A percentile compares a stretch with the other conserved stretches of the same genome.
phyloP scores from a whole-genome alignment of 148 eudicot species.

The Rhododendron ferrugineum region DNA sequence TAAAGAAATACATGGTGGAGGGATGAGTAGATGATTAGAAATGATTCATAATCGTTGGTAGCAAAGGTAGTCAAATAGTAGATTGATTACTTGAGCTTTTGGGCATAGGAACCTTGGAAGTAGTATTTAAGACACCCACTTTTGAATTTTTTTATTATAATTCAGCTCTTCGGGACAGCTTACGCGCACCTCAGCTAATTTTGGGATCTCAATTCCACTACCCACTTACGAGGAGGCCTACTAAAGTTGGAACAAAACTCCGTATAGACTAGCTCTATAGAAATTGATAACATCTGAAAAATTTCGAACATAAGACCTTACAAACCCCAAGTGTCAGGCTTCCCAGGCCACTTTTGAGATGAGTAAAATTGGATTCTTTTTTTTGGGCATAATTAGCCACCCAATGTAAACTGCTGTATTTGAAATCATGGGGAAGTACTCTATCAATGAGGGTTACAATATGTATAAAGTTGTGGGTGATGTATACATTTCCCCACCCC shows the following conservation, averaged over 20 bases:
- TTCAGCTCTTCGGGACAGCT: no score
- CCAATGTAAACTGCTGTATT: not conserved
- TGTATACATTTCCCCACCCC: no score
- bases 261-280: no score
- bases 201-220: no score
- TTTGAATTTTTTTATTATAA: no score
- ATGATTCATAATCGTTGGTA: not conserved
- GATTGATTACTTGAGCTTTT: conserved; percentile 8
- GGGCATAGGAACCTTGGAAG: not conserved
- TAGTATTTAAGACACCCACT: not conserved
- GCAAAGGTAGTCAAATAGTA: not conserved
- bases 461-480: not conserved
- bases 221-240: accelerated
- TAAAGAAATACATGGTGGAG: not conserved
- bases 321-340: not conserved
- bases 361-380: not conserved
- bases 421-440: not conserved
- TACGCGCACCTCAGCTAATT: no score
- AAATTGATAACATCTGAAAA: no score
- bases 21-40: conserved; percentile 1
- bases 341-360: not conserved
- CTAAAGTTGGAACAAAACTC: no score
- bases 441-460: not conserved
- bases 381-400: not conserved
- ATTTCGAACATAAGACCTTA: no score